Evolutionary conservation across 768 basidiomycete species (phyloP).

Genomic region (Leccinum obscurum): DNA sequence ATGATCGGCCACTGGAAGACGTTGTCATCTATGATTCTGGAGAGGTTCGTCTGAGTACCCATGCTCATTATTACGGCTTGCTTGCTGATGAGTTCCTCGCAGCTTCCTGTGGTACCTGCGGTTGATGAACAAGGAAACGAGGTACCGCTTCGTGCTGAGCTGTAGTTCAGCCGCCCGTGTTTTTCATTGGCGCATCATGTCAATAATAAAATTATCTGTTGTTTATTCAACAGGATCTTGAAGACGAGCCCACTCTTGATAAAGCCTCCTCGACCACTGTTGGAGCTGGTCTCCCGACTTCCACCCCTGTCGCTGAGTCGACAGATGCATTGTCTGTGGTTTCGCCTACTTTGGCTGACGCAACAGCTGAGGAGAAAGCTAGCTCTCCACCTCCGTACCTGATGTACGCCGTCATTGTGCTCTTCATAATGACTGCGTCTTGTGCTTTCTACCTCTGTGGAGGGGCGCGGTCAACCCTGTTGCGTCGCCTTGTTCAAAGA

Average conservation of each 20-base stretch:
- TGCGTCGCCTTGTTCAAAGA: conserved; percentile 44
- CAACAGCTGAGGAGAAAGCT: conserved; percentile 4
- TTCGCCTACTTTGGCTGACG: conserved; percentile 4
- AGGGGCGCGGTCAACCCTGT: conserved; percentile 29
- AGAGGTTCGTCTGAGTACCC: conserved; percentile 57
- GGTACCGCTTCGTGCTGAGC: conserved; percentile 95
- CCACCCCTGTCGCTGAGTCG: conserved; percentile 4
- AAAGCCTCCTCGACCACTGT: conserved; percentile 11
- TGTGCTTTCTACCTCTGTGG: conserved; percentile 50
- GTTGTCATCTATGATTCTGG: conserved; percentile 83
- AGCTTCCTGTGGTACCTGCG: conserved; percentile 56
- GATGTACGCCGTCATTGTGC: conserved; percentile 24
- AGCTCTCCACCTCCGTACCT: conserved; percentile 10
- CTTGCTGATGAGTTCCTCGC: conserved; percentile 7
- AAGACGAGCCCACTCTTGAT: conserved; percentile 20
- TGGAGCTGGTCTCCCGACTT: conserved; percentile 18
- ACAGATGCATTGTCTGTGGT: neutral
- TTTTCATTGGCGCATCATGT: conserved; percentile 39
- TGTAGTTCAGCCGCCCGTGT: conserved; percentile 54
- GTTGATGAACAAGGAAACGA: conserved; percentile 71
- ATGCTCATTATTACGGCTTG: conserved; percentile 15
- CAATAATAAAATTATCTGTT: conserved; percentile 52
- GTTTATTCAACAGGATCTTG: conserved; percentile 48
- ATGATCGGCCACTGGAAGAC: conserved; percentile 74
- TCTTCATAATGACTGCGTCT: conserved; percentile 46